Evolutionary conservation across 768 basidiomycete species (phyloP).

Genomic region (Leucocoprinus leucothites): DNA sequence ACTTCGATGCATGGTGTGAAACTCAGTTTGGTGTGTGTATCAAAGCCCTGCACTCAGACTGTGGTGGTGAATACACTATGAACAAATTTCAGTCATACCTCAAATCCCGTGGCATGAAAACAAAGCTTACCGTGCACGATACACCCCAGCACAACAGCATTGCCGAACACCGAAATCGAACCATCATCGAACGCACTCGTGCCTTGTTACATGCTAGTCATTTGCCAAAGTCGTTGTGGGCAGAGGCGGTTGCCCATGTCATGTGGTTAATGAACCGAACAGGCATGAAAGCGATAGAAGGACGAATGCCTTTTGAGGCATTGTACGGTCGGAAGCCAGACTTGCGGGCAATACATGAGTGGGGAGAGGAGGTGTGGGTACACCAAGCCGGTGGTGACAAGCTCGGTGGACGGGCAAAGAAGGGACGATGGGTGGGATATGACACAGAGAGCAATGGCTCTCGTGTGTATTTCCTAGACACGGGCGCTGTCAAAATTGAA

Average conservation of each 20-base stretch:
- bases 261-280: constrained; percentile 35
- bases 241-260: constrained; percentile 29
- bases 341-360: too few relatives aligned
- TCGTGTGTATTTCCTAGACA: too few relatives aligned
- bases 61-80: constrained; percentile 41
- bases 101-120: constrained; percentile 31
- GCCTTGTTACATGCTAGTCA: constrained; percentile 33
- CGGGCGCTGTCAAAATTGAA: too few relatives aligned
- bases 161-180: constrained; percentile 37
- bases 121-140: constrained; percentile 36
- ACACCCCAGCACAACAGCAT: constrained; percentile 43
- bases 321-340: constrained; percentile 27
- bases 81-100: constrained; percentile 30
- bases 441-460: constrained; percentile 24
- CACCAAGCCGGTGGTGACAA: constrained; percentile 11
- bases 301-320: constrained; percentile 26
- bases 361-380: too few relatives aligned
- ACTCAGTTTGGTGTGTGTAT: constrained; percentile 26
- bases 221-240: constrained; percentile 36
- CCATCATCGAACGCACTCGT: constrained; percentile 27
- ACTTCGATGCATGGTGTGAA: constrained; percentile 28
- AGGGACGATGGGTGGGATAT: constrained; percentile 33
- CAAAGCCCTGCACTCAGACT: constrained; percentile 36
- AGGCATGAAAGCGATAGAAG: constrained; percentile 22
- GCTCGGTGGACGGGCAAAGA: constrained; percentile 15